Evolutionary conservation across 2,329 filamentous ascomycete genomes (phyloP), one percentile per base, ranked within the genome.

Genomic region (Clonostachys rosea): DNA sequence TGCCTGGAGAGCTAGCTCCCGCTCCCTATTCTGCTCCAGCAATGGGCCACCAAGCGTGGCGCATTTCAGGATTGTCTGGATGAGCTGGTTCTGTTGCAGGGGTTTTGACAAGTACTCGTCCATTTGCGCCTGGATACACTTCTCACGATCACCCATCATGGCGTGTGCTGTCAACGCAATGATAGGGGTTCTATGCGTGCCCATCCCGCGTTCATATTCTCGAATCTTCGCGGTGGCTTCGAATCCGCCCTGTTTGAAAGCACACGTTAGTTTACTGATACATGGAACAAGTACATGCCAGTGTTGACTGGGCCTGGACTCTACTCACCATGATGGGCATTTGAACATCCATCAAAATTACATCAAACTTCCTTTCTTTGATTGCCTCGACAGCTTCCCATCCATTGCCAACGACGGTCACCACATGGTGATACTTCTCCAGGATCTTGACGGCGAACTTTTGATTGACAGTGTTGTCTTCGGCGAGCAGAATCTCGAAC

Each of bases 61-160:
- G 63, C 92, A 97, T 66, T 96, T 96, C 54, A 97, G 80, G 50
- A 99, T 97, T 1, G 91, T 96, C 71, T 97, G 92, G 60, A 97
- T 96, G 60, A 97, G 85, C 65, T 96, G 90, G 64, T 95, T 96
- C 63, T 96, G 92, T 67, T 96, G 95, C 51, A 97, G 75, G 24
- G 92, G 92, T 65, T 99, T 99, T 16, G 92, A 96, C 40, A 99
- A 75, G 63, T 99, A 99, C 67, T 99, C 94, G 65, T 99, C 94
- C 94, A 99, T 99, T 71, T 97, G 91, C 10, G 92, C 94, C 64
- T 96, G 90, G 51, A 99, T 95, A 67, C 94, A 99, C 74, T 95
- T 96, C 66, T 99, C 94, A 44, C 94, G 83, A 62, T 99, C 94
- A 54, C 94, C 94, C 74, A 97, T 85, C 94, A 99, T 99, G 57